These are phyloP conservation scores for Fusarium avenaceum DNA, from an alignment of 2,329 filamentous ascomycete species.

Conservation along the genomic window DNA sequence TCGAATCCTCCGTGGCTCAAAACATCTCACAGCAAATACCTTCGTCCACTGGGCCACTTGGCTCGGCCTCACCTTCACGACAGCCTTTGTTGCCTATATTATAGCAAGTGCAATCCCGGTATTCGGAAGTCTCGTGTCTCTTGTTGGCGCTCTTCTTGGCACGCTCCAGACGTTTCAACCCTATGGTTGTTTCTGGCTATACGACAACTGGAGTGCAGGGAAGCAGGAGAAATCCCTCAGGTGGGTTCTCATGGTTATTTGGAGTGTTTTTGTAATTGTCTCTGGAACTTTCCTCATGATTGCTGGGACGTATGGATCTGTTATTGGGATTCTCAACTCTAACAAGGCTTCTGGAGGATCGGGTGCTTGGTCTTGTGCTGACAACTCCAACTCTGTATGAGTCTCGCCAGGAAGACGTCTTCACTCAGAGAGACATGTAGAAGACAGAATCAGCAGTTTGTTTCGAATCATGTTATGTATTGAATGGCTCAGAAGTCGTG, in stretches of 20 bases:
- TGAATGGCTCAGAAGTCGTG: neutral
- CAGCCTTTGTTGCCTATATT: slow-evolving; percentile 46
- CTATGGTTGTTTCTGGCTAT: slow-evolving; percentile 49
- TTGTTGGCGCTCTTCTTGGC: slow-evolving; percentile 49
- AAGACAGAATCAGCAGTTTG: neutral
- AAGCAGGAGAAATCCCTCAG: neutral
- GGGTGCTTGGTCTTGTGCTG: slow-evolving; percentile 58
- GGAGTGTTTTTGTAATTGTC: slow-evolving; percentile 26
- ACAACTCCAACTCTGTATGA: slow-evolving; percentile 56
- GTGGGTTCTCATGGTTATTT: slow-evolving; percentile 24
- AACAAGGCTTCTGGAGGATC: slow-evolving; percentile 54
- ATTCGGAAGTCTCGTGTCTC: slow-evolving; percentile 46
- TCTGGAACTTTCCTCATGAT: slow-evolving; percentile 57
- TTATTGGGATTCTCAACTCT: slow-evolving; percentile 52
- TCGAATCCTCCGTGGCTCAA: slow-evolving; percentile 45
- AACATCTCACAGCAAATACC: slow-evolving; percentile 50
- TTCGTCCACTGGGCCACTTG: slow-evolving; percentile 50
- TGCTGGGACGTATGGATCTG: slow-evolving; percentile 60
- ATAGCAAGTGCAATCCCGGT: slow-evolving; percentile 41
- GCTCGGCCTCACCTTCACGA: slow-evolving; percentile 47
- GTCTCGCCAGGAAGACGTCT: too few species aligned
- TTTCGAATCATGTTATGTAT: neutral
- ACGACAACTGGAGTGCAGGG: slow-evolving; percentile 44
- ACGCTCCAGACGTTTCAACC: slow-evolving; percentile 49
- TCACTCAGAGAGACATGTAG: neutral